Conservation (phyloP, 1,139 yeast species). For the Pichia sp. region DNA sequence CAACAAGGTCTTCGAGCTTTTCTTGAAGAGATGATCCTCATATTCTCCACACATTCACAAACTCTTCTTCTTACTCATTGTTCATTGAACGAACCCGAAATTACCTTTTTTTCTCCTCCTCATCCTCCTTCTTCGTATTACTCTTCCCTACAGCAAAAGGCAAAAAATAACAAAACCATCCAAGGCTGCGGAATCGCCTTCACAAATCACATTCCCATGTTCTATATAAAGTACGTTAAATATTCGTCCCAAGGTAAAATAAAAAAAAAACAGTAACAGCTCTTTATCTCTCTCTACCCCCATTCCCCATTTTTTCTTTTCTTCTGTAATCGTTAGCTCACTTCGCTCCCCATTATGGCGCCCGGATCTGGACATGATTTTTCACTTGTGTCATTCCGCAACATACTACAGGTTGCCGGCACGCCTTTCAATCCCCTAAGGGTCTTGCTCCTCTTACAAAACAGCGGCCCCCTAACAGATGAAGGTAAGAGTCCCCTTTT, state of each 20-base stretch:
- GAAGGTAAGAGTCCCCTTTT: conserved; percentile 5
- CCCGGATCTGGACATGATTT: not conserved
- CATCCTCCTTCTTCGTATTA: not conserved
- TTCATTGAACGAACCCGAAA: conserved; percentile 1
- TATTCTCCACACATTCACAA: not conserved
- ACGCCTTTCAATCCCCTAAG: no score
- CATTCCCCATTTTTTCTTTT: not conserved
- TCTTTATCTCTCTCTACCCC: no score
- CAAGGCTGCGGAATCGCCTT: not conserved
- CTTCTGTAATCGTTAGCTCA: not conserved
- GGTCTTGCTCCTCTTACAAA: not conserved
- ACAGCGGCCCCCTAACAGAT: not conserved
- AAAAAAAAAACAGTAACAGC: no score
- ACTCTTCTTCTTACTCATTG: not conserved
- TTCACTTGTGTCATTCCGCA: not conserved
- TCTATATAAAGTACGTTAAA: not conserved
- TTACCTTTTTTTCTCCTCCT: not conserved
- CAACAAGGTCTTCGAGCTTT: conserved; percentile 74
- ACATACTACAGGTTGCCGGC: no score
- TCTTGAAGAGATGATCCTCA: conserved; percentile 38
- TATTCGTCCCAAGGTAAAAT: not conserved
- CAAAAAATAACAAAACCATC: not conserved
- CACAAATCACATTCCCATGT: not conserved
- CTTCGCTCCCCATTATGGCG: not conserved
- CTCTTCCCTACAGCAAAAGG: not conserved